These are phyloP conservation scores for Capsella bursapastoris DNA, from an alignment of 345 rosid species.

Conservation along the genomic window DNA sequence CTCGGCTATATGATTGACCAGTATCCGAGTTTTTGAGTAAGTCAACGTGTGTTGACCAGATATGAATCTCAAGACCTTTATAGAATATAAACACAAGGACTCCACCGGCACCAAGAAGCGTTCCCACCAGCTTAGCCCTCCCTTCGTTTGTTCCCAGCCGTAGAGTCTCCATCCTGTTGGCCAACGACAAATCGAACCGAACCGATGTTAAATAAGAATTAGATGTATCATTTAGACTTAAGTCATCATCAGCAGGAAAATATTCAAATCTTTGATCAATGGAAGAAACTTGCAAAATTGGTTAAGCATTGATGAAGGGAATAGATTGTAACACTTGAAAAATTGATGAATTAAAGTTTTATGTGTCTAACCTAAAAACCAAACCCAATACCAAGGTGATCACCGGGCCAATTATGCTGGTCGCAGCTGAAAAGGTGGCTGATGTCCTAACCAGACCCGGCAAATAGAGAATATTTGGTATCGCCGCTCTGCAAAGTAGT, in stretches of 20 bases:
- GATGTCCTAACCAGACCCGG: conserved; percentile 58
- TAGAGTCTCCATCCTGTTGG: conserved; percentile 50
- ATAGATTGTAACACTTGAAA: neutral
- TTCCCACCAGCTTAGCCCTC: conserved; percentile 56
- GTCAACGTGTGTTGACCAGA: conserved; percentile 50
- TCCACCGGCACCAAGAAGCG: conserved; percentile 53
- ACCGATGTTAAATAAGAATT: neutral
- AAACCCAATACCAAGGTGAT: conserved; percentile 56
- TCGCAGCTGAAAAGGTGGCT: conserved; percentile 56
- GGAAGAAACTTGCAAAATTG: neutral
- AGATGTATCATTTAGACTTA: neutral
- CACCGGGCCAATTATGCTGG: conserved; percentile 54
- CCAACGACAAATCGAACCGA: neutral
- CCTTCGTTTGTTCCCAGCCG: conserved; percentile 45
- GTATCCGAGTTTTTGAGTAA: conserved; percentile 21
- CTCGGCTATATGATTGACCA: conserved; percentile 18
- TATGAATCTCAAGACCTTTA: conserved; percentile 52
- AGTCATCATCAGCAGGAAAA: neutral
- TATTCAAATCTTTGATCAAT: neutral
- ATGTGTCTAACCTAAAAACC: conserved; percentile 47
- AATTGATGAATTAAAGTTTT: neutral
- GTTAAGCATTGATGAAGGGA: neutral
- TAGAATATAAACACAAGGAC: conserved; percentile 61
- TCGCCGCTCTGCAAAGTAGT: conserved; percentile 34
- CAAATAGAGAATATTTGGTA: conserved; percentile 45